Base-by-base conservation (phyloP, 2,329 filamentous ascomycete species). In the Hawksworthiomyces lignivorus region DNA sequence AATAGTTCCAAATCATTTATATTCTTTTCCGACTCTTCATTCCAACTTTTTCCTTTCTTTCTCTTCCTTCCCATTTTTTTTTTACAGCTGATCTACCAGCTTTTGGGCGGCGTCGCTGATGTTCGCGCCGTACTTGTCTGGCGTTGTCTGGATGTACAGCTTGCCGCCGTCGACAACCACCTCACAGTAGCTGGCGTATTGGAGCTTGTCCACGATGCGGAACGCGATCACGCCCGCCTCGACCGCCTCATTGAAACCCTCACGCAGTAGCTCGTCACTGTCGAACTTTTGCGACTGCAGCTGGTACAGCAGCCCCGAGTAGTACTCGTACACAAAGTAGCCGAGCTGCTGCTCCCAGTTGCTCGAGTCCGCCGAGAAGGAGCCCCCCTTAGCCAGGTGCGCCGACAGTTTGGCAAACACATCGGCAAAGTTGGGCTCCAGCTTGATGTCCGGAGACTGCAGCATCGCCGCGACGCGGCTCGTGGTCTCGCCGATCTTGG, bases 281-380 rank as follows among this genome's bases (percentile, higher is more conserved):
- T 29, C 45, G 33, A 52, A 51, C 36, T 45, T 42, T n/a, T 44
- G 21, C 31, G 7, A 27, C 19, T 44, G 34, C n/a, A 50, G 38
- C n/a, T 37, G 57, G 34, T 54, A 58, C 22, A 54, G 55, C n/a
- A 75, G 53, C 1, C 44, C 39, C 9, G 48, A 43, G 41, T 68
- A 72, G 56, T 76, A 77, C 18, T 50, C 41, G 4, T 54, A 32
- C 7, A 62, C 57, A 32, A 63, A 62, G 17, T 36, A 45, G 19
- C 72, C 72, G 10, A 77, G 48, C 43, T 59, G 58, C 12, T 47
- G 41, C 52, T 73, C 57, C 65, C 67, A 77, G 47, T 69, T 62
- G 5, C 60, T 50, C 35, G 53, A 56, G 30, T 56, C 57, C 2
- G 53, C 59, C 39, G n/a, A n/a, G n/a, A n/a, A n/a, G n/a, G n/a